These are phyloP conservation scores for Trichoderma sp. DNA, from an alignment of 2,329 filamentous ascomycete species.

Conservation along the genomic window DNA sequence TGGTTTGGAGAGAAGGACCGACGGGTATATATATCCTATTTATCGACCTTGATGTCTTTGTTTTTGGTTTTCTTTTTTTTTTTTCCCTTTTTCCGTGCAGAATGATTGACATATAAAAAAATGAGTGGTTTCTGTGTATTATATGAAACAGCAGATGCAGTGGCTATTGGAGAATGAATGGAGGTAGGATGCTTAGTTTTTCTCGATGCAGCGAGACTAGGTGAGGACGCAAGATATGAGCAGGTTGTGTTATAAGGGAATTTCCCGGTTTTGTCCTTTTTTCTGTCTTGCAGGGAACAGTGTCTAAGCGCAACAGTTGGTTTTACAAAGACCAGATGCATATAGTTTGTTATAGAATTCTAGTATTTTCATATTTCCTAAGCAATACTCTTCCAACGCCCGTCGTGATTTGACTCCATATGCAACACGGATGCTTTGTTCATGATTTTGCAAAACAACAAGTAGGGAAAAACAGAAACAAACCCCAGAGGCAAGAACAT, in stretches of 20 bases:
- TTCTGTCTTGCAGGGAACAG: background rate
- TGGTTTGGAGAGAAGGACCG: background rate
- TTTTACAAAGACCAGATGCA: background rate
- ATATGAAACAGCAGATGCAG: background rate
- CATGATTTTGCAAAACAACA: background rate
- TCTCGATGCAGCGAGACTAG: background rate
- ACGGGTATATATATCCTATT: background rate
- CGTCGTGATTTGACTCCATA: background rate
- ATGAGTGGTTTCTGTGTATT: background rate
- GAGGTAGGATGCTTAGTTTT: background rate
- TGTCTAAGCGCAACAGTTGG: background rate
- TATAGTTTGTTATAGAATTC: background rate
- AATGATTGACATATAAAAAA: background rate
- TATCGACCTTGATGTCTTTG: conserved; percentile 7
- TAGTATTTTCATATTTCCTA: background rate
- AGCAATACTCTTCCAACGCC: conserved; percentile 1
- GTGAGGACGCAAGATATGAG: background rate
- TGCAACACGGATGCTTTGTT: background rate
- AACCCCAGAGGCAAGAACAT: background rate
- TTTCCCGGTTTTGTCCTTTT: background rate
- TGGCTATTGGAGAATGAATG: background rate
- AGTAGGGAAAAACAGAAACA: background rate
- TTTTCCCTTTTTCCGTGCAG: background rate
- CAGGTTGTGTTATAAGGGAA: background rate
- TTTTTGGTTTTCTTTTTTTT: background rate